phyloP scores from a whole-genome alignment of 208 protist genomes.

The Trichomonas vaginalis region DNA sequence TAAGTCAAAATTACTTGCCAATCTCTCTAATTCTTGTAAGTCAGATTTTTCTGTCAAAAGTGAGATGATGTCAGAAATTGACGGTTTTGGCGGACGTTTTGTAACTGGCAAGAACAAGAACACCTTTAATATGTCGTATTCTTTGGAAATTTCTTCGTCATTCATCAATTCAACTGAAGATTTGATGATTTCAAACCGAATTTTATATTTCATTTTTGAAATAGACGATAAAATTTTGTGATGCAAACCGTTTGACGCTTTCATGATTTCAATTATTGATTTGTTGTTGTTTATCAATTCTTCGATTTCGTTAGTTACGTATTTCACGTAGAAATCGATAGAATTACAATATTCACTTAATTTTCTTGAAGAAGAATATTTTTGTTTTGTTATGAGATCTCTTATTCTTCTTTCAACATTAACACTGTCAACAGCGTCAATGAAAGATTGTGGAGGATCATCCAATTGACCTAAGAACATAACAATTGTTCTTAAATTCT shows the following conservation, averaged over 20 bases:
- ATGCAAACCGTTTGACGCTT: neutral
- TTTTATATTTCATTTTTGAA: neutral
- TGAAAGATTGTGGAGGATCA: neutral
- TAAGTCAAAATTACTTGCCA: neutral
- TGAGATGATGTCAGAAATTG: neutral
- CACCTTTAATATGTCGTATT: neutral
- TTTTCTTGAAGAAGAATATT: neutral
- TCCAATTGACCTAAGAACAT: neutral
- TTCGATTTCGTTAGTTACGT: neutral
- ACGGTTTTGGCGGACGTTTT: neutral
- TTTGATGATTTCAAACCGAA: neutral
- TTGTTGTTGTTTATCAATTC: neutral
- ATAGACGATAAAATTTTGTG: neutral
- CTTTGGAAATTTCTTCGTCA: neutral
- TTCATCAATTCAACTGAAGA: neutral
- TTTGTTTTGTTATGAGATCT: neutral
- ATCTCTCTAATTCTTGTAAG: neutral
- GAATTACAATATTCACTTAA: neutral
- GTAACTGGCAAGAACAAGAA: neutral
- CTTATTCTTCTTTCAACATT: neutral
- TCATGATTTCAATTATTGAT: neutral
- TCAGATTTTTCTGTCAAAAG: neutral
- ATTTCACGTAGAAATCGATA: neutral
- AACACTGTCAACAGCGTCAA: neutral
- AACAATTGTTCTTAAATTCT: neutral